These are phyloP conservation scores for Saccharomyces hybrid DNA, from an alignment of 1,139 yeast species.

Conservation along the genomic window DNA sequence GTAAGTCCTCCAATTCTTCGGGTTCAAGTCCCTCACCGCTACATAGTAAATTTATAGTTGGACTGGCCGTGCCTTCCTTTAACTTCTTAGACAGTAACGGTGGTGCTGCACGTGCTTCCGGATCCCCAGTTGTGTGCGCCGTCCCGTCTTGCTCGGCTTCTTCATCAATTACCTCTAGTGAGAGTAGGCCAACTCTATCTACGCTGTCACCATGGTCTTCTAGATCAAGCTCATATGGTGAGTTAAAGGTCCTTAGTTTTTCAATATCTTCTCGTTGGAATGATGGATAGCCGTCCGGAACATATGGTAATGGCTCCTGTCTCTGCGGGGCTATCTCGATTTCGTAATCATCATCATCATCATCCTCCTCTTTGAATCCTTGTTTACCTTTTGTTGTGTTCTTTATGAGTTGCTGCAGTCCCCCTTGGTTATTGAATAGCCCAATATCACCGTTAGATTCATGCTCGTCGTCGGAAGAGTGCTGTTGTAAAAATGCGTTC, in stretches of 20 bases:
- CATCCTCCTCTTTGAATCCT: slow-evolving; percentile 1
- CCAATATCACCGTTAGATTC: slow-evolving; percentile 14
- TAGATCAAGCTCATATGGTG: slow-evolving; percentile 9
- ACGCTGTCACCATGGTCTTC: slow-evolving; percentile 5
- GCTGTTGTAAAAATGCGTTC: slow-evolving; percentile 9
- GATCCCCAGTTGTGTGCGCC: not conserved
- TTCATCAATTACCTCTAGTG: slow-evolving; percentile 2
- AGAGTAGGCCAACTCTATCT: slow-evolving; percentile 3
- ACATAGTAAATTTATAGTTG: slow-evolving; percentile 9
- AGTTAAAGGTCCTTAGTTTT: slow-evolving; percentile 19
- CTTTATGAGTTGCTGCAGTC: not conserved
- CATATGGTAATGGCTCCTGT: slow-evolving; percentile 17
- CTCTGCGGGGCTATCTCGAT: slow-evolving; percentile 24
- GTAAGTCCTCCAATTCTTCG: slow-evolving; percentile 10
- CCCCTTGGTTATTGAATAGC: slow-evolving; percentile 3
- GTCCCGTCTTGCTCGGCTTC: slow-evolving; percentile 1
- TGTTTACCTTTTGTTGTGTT: slow-evolving; percentile 1
- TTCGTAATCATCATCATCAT: slow-evolving; percentile 11
- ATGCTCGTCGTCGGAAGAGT: slow-evolving; percentile 1
- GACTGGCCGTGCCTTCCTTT: not conserved
- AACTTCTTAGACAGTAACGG: not conserved
- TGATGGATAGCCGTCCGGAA: slow-evolving; percentile 25
- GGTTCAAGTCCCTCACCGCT: slow-evolving; percentile 14
- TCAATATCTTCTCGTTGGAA: slow-evolving; percentile 17
- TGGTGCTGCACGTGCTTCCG: not conserved